These are phyloP conservation scores for Kalmusia sp. DNA, from an alignment of 2,329 filamentous ascomycete genomes.

Conservation along the genomic window DNA sequence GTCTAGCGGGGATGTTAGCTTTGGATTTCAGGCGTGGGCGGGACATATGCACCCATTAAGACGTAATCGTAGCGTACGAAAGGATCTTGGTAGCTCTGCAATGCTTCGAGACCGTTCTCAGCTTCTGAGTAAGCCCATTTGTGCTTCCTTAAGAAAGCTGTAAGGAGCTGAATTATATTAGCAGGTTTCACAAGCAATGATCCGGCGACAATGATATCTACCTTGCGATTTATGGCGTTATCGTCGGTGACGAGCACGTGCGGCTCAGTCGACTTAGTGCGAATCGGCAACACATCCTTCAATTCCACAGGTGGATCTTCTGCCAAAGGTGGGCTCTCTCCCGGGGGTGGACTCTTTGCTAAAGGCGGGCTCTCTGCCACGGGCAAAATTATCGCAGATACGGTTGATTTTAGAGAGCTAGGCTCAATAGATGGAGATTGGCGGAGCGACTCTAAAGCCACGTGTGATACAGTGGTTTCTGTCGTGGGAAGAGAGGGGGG, in stretches of 20 bases:
- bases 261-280: neutral
- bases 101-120: constrained; percentile 41
- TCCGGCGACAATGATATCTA: constrained; percentile 11
- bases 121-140: constrained; percentile 32
- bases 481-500: too few relatives aligned
- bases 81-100: constrained; percentile 30
- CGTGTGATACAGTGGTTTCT: too few relatives aligned
- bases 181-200: neutral
- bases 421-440: neutral
- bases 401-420: neutral
- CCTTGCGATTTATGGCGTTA: constrained; percentile 47
- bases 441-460: neutral
- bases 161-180: constrained; percentile 33
- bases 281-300: neutral
- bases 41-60: constrained; percentile 41
- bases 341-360: neutral
- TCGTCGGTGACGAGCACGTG: constrained; percentile 48
- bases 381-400: neutral
- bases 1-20: constrained; percentile 23
- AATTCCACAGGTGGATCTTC: neutral
- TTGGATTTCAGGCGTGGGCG: neutral
- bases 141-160: constrained; percentile 39
- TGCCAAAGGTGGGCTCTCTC: too few relatives aligned
- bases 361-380: neutral
- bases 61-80: constrained; percentile 29